Evolutionary conservation across 2,329 filamentous ascomycete genomes (phyloP), one percentile per base, ranked within the genome.

Genomic region (Thelonectria discophora): DNA sequence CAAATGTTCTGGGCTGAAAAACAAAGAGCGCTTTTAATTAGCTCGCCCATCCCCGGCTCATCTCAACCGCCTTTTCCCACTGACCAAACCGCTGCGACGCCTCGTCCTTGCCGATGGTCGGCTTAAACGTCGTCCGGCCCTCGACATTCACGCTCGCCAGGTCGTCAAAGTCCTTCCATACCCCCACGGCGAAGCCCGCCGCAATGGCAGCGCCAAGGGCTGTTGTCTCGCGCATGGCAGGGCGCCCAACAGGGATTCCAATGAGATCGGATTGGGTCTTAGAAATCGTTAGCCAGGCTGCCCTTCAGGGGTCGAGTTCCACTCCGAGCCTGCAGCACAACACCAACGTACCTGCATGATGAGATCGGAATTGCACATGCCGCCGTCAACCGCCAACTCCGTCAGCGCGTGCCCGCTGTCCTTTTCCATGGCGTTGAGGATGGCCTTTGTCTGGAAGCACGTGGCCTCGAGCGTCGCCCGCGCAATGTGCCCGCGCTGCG

Each of bases 371-470:
- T 92, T 93, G 73, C 87, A 90, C 90, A 94, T 92, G 72, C 91
- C 91, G 62, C 91, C 91, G 72, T 94, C 91, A n/a, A 94, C 91
- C 37, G 89, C 88, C n/a, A 94, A 82, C 75, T 91, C 87, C 34
- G 85, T 83, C 51, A 94, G 80, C 55, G 85, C 84, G 71, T 92
- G 87, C n/a, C 90, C 90, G 60, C 87, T 90, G 78, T 94, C 91
- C 75, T 90, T 89, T 73, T 89, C 89, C 90, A 94, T 94, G 54
- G 91, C 89, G 71, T 91, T 86, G 27, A 94, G 83, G 65, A 94
- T 93, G 20, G 91, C 91, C 75, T 91, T 92, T 55, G 91, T 94
- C 77, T 94, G 91, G 80, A 91, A 93, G 77, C 91, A 93, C 21
- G 90, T 92, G 10, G 91, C 91, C 78, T 94, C 91, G 57, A 94